Base-by-base conservation (phyloP, 202 grass and related monocot genomes). In the Panicum hallii region DNA sequence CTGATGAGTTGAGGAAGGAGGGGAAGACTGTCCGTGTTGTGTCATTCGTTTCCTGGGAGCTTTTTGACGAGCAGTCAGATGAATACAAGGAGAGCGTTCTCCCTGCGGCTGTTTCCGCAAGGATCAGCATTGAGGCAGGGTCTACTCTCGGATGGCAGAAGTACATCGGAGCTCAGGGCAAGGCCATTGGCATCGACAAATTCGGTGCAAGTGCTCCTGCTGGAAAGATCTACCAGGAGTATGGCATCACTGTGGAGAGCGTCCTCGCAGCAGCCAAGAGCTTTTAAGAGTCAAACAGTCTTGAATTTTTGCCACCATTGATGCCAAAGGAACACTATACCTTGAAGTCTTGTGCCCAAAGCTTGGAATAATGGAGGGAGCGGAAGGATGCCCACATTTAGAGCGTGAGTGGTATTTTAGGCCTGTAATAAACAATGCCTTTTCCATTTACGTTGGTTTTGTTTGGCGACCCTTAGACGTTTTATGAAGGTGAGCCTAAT, bases 151-250 rank as follows among this genome's bases (percentile, higher is more conserved):
- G 94, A 32, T 97, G 94, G 94, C 81, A 90, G 73, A 97, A 93
- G 87, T 92, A 93, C 1, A 5, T 93, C 2, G 94, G 94, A 48
- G 11, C 28, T 41, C 86, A 89, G 46, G 94, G 94, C 58, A 97
- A 97, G 89, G 63, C 89, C 32, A 97, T 97, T n/a, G 94, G 94
- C 42, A 97, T 97, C 3, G 94, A 97, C 61, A 90, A 88, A 67
- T 97, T 97, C n/a, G 94, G 94, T 50, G 94, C 91, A 3, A 97
- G 94, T 82, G 94, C 94, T 48, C 94, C 94, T 49, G 94, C 94
- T 66, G 89, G 87, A 49, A 97, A 36, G 69, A 93, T 93, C 85
- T 97, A 97, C 89, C 64, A 97, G 85, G 94, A 91, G 84, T 97
- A 85, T 0, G 94, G 94, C 48, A 88, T 97, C 83, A 93, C 82